Evolutionary conservation across 805 yeast genomes (phyloP), one percentile per base, ranked within the genome.

Genomic region (Ogataea pignaliae): DNA sequence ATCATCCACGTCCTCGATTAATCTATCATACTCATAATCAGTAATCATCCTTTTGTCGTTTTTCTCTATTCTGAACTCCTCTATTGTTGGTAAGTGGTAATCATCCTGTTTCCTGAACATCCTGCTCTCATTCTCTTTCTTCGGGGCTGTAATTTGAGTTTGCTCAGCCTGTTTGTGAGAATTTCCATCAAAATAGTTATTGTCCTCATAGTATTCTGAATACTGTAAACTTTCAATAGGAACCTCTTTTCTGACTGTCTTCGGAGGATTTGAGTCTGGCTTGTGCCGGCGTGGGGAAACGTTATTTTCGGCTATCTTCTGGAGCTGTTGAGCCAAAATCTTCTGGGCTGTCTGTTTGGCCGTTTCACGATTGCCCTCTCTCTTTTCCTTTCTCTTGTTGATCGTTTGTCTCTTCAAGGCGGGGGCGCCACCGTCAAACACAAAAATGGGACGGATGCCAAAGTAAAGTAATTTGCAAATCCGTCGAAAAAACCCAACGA

Each of bases 351-450:
- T 85, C 43, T 74, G 76, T 17, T 75, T 64, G 1, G 89, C 85
- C 43, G 75, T 78, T 41, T 83, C 90, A 49, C 80, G 70, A 45
- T 87, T 75, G 1, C 88, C 96, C 52, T 81, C 81, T 36, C 96
- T 66, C 47, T 86, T 66, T 55, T 85, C 87, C 51, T 79, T 76
- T 50, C 99, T 75, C 46, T 78, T 73, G 13, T 72, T 72, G 14
- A 93, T 85, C 0, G 97, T 91, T 46, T 81, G 81, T 50, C 82
- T 70, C 68, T 93, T 93, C 57, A 93, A 65, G 1, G 73, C 71
- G 0, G 97, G 97, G 0, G 95, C 97, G 1, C 93, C 96, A 26
- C 98, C 98, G 68, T 90, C 98, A 69, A 90, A 90, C 1, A 90
- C 93, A 71, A 90, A 90, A 6, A 90, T 84, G 0, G 98, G 98